Base-by-base conservation (phyloP, 768 basidiomycete species). In the Lyophyllum decastes region DNA sequence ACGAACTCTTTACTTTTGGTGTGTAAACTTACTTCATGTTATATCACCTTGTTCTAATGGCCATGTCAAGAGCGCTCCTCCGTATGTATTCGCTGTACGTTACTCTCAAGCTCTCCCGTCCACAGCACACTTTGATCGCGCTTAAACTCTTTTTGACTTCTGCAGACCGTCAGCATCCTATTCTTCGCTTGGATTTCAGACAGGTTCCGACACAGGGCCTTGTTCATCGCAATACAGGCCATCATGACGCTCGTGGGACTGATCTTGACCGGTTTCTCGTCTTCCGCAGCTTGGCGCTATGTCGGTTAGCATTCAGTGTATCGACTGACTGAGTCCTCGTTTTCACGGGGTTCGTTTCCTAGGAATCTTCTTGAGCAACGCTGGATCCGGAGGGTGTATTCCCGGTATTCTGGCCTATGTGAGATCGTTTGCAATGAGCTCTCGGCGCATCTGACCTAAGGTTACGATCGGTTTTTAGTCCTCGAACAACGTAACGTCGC, bases 351-450 rank as follows among this genome's bases (percentile, higher is more conserved):
- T 62, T 10, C 55, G 33, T 48, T 12, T 30, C 40, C 52, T 53
- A 81, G 81, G 82, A 6, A 69, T 82, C 34, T 82, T 82, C 64
- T 56, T 82, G 41, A 70, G 65, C 40, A 79, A 73, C 56, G 77
- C 78, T 30, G 81, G 80, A 17, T 78, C 79, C 22, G 71, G 72
- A 33, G 78, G 80, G 2, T 73, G 73, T 55, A 76, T 81, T 43
- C 75, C 81, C 40, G 79, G 77, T 4, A 77, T 82, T 34, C 67
- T 82, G 27, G 79, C 81, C 52, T 82, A 82, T 67, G 80, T 81
- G 61, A 59, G 81, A 69, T 46, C 53, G 27, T 52, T 44, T 8
- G 16, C 10, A 14, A 9, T 17, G 35, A 54, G 35, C 8, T 12
- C 19, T 21, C 6, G 9, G 57, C 47, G 48, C 41, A 47, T 43